Conservation (phyloP, 331 rosid genomes). For the Acacia pycnantha region DNA sequence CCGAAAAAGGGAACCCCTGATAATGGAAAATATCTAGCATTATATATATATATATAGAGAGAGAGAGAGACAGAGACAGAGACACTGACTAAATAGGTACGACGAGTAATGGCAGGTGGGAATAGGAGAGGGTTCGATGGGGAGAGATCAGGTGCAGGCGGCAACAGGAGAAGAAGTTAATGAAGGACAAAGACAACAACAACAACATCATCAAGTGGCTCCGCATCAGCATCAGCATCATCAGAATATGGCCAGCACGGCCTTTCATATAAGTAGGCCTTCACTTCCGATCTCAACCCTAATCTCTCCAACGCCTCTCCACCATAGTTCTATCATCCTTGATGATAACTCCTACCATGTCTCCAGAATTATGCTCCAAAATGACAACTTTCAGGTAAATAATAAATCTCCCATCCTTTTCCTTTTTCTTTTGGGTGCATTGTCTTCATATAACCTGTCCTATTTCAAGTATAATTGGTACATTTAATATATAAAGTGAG, state of each 20-base stretch:
- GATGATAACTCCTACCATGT: constrained; percentile 59
- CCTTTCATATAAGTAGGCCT: constrained; percentile 64
- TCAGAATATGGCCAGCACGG: constrained; percentile 45
- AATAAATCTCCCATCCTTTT: neutral
- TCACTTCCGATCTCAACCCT: constrained; percentile 64
- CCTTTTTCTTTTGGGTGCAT: neutral
- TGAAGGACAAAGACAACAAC: constrained; percentile 44
- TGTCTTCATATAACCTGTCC: neutral
- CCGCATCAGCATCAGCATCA: constrained; percentile 42
- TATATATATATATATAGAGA: no score
- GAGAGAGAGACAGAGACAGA: no score
- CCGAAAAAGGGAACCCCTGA: constrained; percentile 23
- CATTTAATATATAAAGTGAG: neutral
- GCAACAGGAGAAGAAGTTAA: constrained; percentile 55
- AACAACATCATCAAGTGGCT: constrained; percentile 31
- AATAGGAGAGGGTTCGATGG: constrained; percentile 64
- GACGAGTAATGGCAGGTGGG: constrained; percentile 51
- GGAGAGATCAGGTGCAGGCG: constrained; percentile 53
- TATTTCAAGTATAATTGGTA: neutral
- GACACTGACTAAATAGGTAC: neutral
- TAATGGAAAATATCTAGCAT: constrained; percentile 25
- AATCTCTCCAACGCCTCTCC: constrained; percentile 68
- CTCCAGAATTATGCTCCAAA: constrained; percentile 64
- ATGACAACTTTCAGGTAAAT: constrained; percentile 62
- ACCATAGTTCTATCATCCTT: constrained; percentile 69